These are phyloP conservation scores for Helianthus annuus DNA, from an alignment of 129 eudicot species.

Conservation along the genomic window HanXRQr2.0-SUNRISE NC_035434.2:16639865-16640364, in stretches of 20 bases:
- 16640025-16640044: too few species aligned
- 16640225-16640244: neutral
- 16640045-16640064: too few species aligned
- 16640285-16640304: conserved; percentile 38
- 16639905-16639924: neutral
- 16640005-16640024: too few species aligned
- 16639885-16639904: too few species aligned
- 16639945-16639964: too few species aligned
- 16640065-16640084: neutral
- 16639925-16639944: too few species aligned
- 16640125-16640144: neutral
- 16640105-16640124: neutral
- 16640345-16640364: conserved; percentile 57
- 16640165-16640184: neutral
- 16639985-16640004: too few species aligned
- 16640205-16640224: neutral
- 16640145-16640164: neutral
- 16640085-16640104: neutral
- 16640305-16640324: conserved; percentile 51
- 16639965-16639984: too few species aligned
- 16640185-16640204: neutral
- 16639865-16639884: too few species aligned
- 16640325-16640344: conserved; percentile 55
- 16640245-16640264: conserved; percentile 6
- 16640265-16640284: conserved; percentile 64